Evolutionary conservation across 129 eudicot species (phyloP).

Genomic region (Helianthus annuus): DNA sequence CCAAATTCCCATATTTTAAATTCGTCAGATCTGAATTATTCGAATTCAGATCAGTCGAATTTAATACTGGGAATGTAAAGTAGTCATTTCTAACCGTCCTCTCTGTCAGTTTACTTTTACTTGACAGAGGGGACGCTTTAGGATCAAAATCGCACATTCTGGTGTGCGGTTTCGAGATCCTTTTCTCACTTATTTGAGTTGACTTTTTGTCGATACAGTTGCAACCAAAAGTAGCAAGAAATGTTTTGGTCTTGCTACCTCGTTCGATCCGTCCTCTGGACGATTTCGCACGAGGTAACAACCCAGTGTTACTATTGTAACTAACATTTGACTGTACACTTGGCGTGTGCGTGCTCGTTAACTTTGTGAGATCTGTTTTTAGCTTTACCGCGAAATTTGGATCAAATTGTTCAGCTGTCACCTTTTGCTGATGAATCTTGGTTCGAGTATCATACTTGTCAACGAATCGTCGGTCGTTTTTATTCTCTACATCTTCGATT

Average conservation of each 20-base stretch:
- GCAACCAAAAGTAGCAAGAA: constrained; percentile 57
- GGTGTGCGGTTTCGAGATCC: neutral
- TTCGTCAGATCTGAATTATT: constrained; percentile 5
- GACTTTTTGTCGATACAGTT: constrained; percentile 58
- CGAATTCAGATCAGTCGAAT: constrained; percentile 30
- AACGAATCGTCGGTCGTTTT: constrained; percentile 2
- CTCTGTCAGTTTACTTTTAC: constrained; percentile 21
- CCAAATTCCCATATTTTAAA: constrained; percentile 29
- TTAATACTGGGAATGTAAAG: constrained; percentile 48
- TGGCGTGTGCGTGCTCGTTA: constrained; percentile 34
- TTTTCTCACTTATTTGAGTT: constrained; percentile 42
- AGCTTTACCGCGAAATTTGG: neutral
- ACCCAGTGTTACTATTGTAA: constrained; percentile 55
- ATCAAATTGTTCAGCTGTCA: neutral
- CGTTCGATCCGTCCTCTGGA: constrained; percentile 26
- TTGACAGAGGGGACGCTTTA: neutral
- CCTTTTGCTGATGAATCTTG: neutral
- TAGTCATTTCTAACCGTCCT: constrained; percentile 30
- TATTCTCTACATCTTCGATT: constrained; percentile 31
- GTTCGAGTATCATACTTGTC: neutral
- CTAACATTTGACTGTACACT: constrained; percentile 72
- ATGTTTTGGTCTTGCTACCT: constrained; percentile 28
- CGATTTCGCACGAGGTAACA: constrained; percentile 40
- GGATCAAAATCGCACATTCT: constrained; percentile 11
- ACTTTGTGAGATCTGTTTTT: neutral